phyloP scores from a whole-genome alignment of 179 eudicot species.

The Pouteria campechiana region DNA sequence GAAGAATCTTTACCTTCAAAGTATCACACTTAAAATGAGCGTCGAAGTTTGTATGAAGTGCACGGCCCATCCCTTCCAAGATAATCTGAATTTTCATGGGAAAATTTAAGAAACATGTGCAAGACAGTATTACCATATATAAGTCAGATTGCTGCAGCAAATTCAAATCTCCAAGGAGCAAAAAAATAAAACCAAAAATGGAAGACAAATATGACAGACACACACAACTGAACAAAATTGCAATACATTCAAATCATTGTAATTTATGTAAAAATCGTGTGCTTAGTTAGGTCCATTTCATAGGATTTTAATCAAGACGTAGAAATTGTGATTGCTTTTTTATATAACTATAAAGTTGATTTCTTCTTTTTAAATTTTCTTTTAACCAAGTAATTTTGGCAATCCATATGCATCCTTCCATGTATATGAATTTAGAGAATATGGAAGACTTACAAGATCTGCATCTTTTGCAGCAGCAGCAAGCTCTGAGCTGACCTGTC shows the following conservation, averaged over 20 bases:
- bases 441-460: conserved; percentile 54
- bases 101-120: not conserved
- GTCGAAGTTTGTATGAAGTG: conserved; percentile 84
- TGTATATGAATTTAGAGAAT: too few species aligned
- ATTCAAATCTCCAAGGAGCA: not conserved
- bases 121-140: too few species aligned
- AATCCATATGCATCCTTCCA: too few species aligned
- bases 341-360: too few species aligned
- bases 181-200: not conserved
- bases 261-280: too few species aligned
- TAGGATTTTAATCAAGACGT: too few species aligned
- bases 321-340: too few species aligned
- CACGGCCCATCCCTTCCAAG: conserved; percentile 97
- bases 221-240: not conserved
- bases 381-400: too few species aligned
- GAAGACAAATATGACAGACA: not conserved
- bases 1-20: conserved; percentile 48
- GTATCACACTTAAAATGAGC: conserved; percentile 86
- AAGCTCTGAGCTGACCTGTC: conserved; percentile 96
- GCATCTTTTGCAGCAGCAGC: conserved; percentile 98
- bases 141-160: too few species aligned
- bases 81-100: conserved; percentile 47
- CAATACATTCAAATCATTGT: too few species aligned
- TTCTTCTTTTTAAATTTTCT: too few species aligned
- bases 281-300: too few species aligned